Evolutionary conservation across 176 grass and related monocot genomes (phyloP).

Genomic region (Avena eriantha): DNA sequence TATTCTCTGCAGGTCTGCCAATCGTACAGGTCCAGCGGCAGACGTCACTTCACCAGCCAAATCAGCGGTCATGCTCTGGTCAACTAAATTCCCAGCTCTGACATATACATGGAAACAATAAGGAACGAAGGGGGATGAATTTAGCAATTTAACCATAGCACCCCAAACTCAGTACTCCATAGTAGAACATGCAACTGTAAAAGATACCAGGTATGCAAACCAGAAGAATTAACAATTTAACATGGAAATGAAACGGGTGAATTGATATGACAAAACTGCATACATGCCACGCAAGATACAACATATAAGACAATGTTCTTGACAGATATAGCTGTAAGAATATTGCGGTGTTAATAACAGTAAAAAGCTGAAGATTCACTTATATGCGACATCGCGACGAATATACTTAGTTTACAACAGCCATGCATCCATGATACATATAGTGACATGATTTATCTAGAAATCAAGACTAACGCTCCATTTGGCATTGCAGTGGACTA

Average conservation of each 20-base stretch:
- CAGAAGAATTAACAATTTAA: conserved; percentile 3
- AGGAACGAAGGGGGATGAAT: neutral
- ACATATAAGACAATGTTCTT: neutral
- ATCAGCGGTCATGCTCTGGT: conserved; percentile 89
- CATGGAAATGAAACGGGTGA: neutral
- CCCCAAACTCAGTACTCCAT: neutral
- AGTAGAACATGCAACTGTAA: neutral
- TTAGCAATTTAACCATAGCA: conserved; percentile 12
- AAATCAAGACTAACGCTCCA: neutral
- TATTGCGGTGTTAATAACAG: neutral
- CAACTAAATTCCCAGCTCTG: conserved; percentile 98
- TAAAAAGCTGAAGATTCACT: neutral
- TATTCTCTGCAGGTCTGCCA: conserved; percentile 94
- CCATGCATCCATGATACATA: conserved; percentile 25
- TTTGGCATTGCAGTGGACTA: neutral
- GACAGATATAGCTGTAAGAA: conserved; percentile 9
- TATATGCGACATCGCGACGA: neutral
- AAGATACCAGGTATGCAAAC: neutral
- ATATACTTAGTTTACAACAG: conserved; percentile 31
- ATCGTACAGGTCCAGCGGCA: conserved; percentile 77
- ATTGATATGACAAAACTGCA: conserved; percentile 27
- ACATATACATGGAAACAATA: conserved; percentile 11
- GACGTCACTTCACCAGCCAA: conserved; percentile 94
- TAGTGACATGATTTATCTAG: neutral
- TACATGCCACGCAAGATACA: neutral